Base-by-base conservation (phyloP, 2,329 filamentous ascomycete species). In the Ophiostoma sp. region DNA sequence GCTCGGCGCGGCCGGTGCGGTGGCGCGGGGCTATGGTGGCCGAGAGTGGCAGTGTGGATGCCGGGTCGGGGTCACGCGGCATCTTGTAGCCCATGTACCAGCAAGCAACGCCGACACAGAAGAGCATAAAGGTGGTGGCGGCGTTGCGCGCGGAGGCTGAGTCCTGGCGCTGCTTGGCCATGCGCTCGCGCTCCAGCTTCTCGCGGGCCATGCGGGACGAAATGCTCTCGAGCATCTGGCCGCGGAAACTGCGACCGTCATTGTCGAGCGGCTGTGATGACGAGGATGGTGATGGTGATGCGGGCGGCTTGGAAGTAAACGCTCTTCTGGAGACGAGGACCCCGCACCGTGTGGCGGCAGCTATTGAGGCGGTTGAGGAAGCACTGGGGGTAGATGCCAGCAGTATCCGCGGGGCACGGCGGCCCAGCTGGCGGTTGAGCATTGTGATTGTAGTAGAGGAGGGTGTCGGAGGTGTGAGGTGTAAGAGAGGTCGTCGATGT, bases 61-160 rank as follows among this genome's bases (percentile, higher is more conserved):
- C 77, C 13, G 83, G 80, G 44, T 85, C 83, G 33, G 81, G 77
- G 23, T 84, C 82, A 68, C 80, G 83, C 41, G 83, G 83, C 75
- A 82, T 83, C 74, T 83, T 81, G 27, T 83, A 85, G 71, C 89
- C 89, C 60, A 89, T 77, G 77, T 83, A 88, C 78, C 88, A 91
- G 71, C 84, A 83, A 71, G 81, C 79, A 44, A 80, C 79, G 66
- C 85, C 80, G 66, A 85, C 81, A 68, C 82, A 82, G 67, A 87
- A 76, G 72, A 88, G 79, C 74, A 85, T 79, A 73, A 86, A 83
- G 15, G 83, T 83, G 17, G 81, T 78, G 66, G 81, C 81, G 73
- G 81, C 78, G 73, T 81, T 81, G 73, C 81, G 80, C 64, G 79
- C 76, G 68, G 76, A 77, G 44, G 75, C 78, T 7, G 76, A 77